Evolutionary conservation across 2,329 filamentous ascomycete genomes (phyloP).

Genomic region (Arachnomyces sp.): DNA sequence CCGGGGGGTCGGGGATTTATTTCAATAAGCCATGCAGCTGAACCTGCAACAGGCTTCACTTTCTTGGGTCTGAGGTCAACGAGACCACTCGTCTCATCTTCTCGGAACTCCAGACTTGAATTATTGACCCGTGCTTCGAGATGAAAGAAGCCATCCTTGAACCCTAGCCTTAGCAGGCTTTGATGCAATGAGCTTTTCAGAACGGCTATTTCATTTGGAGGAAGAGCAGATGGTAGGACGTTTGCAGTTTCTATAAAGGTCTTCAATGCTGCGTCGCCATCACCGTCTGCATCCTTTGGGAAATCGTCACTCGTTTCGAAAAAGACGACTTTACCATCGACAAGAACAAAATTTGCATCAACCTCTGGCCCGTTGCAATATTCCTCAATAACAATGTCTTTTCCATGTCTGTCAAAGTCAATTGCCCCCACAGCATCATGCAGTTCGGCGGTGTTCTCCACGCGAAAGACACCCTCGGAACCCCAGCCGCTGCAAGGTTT

Average conservation of each 20-base stretch:
- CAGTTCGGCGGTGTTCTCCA: constrained; percentile 21
- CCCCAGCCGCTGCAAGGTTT: constrained; percentile 31
- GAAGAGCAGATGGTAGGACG: constrained; percentile 18
- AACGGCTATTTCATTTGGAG: constrained; percentile 12
- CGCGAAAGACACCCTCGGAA: constrained; percentile 27
- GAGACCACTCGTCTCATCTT: constrained; percentile 6
- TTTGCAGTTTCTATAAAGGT: constrained; percentile 15
- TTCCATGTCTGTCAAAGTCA: constrained; percentile 11
- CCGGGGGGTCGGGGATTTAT: constrained; percentile 23
- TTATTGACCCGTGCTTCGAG: constrained; percentile 21
- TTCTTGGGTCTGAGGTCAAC: constrained; percentile 10
- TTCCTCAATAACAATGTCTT: constrained; percentile 29
- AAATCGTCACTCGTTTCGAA: constrained; percentile 35
- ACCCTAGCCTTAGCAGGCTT: constrained; percentile 17
- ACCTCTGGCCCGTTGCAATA: constrained; percentile 38
- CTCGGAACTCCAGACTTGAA: constrained; percentile 15
- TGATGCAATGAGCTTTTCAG: constrained; percentile 12
- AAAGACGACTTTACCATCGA: constrained; percentile 35
- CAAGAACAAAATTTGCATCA: constrained; percentile 35
- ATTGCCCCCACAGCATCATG: constrained; percentile 15
- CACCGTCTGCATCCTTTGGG: constrained; percentile 23
- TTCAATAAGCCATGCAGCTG: constrained; percentile 17
- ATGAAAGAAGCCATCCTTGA: constrained; percentile 21
- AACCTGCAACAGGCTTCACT: not conserved
- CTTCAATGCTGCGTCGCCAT: not conserved